phyloP scores from a whole-genome alignment of 2,329 filamentous ascomycete species.

The Sphaerulina vaccinii region DNA sequence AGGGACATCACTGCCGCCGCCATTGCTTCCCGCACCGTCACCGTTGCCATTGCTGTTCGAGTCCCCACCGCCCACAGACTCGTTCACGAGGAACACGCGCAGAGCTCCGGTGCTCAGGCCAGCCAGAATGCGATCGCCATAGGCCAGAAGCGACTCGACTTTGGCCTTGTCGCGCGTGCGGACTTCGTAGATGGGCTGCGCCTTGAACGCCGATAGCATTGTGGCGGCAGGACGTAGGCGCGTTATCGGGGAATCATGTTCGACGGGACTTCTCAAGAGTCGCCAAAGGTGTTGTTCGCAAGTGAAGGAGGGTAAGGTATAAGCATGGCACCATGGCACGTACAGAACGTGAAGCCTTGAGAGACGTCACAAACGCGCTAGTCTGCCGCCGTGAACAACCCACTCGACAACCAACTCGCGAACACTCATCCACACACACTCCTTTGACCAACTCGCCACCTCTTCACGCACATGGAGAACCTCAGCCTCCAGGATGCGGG shows the following conservation, averaged over 20 bases:
- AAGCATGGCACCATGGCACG: too few relatives aligned
- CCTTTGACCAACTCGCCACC: slow-evolving; percentile 10
- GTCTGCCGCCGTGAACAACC: not conserved
- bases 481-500: slow-evolving; percentile 37
- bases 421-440: not conserved
- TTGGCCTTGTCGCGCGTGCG: slow-evolving; percentile 92
- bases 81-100: slow-evolving; percentile 88
- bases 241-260: slow-evolving; percentile 12
- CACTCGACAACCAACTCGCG: slow-evolving; percentile 2
- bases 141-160: slow-evolving; percentile 92
- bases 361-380: too few relatives aligned
- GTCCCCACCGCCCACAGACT: slow-evolving; percentile 44
- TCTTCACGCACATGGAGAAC: slow-evolving; percentile 34
- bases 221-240: slow-evolving; percentile 10
- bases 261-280: not conserved
- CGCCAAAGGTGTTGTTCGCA: not conserved
- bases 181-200: slow-evolving; percentile 94
- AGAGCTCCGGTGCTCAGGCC: slow-evolving; percentile 86
- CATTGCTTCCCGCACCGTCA: slow-evolving; percentile 32
- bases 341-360: too few relatives aligned
- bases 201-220: slow-evolving; percentile 90
- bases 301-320: too few relatives aligned
- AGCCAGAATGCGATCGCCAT: slow-evolving; percentile 88
- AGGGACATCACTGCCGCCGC: slow-evolving; percentile 35
- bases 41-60: slow-evolving; percentile 1